These are phyloP conservation scores for Usnea hakonensis DNA, from an alignment of 495 filamentous ascomycete genomes.

Conservation along the genomic window DNA sequence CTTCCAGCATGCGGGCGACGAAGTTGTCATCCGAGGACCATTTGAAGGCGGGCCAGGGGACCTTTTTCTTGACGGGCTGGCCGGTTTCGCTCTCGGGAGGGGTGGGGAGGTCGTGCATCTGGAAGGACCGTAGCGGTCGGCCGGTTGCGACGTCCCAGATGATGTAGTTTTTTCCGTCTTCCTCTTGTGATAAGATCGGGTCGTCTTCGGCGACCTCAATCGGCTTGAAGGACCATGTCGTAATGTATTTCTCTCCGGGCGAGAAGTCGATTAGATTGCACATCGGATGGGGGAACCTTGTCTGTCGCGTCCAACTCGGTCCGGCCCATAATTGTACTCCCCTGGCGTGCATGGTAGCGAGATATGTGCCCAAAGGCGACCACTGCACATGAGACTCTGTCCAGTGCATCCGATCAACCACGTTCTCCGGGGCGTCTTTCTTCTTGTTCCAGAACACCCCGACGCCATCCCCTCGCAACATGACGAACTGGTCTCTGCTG, in stretches of 20 bases:
- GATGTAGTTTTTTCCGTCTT: constrained; percentile 98
- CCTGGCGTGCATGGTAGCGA: constrained; percentile 88
- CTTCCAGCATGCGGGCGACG: constrained; percentile 83
- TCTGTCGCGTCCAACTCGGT: constrained; percentile 76
- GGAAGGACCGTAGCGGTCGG: constrained; percentile 86
- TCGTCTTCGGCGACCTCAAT: constrained; percentile 86
- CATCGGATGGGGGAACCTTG: constrained; percentile 86
- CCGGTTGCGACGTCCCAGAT: constrained; percentile 93
- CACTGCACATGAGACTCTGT: constrained; percentile 96
- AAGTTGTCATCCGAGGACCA: constrained; percentile 98
- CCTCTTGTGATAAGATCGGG: constrained; percentile 72
- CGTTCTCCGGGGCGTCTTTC: constrained; percentile 75
- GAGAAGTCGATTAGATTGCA: constrained; percentile 96
- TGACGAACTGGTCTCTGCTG: constrained; percentile 87
- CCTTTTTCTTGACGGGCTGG: constrained; percentile 74
- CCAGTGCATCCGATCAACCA: constrained; percentile 89
- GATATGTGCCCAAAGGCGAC: constrained; percentile 89
- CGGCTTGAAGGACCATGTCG: constrained; percentile 90
- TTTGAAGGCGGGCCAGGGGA: constrained; percentile 98
- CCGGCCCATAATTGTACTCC: constrained; percentile 98
- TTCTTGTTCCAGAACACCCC: constrained; percentile 98
- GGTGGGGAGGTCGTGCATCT: constrained; percentile 68
- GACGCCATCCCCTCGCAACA: constrained; percentile 82
- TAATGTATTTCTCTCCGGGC: constrained; percentile 83
- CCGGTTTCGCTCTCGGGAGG: constrained; percentile 51